Base-by-base conservation (phyloP, 176 grass and related monocot species). In the Pharus latifolius region DNA sequence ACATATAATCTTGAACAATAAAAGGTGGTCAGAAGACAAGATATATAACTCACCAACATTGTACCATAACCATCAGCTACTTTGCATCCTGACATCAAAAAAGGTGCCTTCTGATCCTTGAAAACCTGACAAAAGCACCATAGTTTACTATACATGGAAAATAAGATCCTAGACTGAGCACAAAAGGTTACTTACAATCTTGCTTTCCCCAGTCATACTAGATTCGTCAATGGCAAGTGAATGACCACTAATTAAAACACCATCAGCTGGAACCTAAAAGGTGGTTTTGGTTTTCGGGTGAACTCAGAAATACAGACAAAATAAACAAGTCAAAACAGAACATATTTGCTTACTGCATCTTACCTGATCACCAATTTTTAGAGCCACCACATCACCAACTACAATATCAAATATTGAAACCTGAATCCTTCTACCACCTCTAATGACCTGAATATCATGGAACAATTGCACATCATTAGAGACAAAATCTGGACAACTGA, bases 281-380 rank as follows among this genome's bases (percentile, higher is more conserved):
- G 44, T 48, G 52, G 60, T 73, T 82, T 51, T 23, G 30, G 17
- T 73, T 48, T 57, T 7, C 25, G 45, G 52, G 63, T 57, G 35
- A 44, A 42, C 41, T 73, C 49, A 78, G 34, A 49, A 72, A 72
- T 13, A 57, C 37, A 55, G 75, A 57, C 10, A 75, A 2, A 12
- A 27, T 13, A 65, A 75, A 85, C 24, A 63, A 67, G 51, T 42
- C 56, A 72, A 75, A 67, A 64, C 7, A 34, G 24, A 56, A 48
- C 42, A 63, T 10, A 76, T 28, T 48, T 41, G 22, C 67, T 65
- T 65, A 46, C 42, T 70, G 29, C 35, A 41, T 47, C 44, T 44
- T 85, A 94, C 95, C 87, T 99, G 95, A 83, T 99, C 95, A 76
- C 95, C 95, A 41, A 99, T 91, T 56, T 99, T 94, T 78, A 99